Percentiles rank a stretch among this genome's conserved stretches.
Evolutionary conservation across 352 stramenopile genomes (phyloP).

Genomic region (Phytophthora capsici): DNA sequence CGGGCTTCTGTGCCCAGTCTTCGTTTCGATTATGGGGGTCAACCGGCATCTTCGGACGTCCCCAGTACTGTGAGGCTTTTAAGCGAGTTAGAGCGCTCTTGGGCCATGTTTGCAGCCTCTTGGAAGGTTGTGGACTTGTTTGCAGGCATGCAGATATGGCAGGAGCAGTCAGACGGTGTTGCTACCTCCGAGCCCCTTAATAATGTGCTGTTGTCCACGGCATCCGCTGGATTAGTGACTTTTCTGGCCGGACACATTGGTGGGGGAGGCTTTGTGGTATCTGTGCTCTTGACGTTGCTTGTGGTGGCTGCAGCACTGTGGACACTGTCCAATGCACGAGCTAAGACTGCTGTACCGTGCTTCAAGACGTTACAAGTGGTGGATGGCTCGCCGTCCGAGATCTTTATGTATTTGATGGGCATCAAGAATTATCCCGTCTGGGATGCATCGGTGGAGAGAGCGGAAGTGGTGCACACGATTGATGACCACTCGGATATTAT

Average conservation of each 20-base stretch:
- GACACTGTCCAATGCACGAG: conserved; percentile 55
- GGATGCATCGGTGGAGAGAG: conserved; percentile 70
- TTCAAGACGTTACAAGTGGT: conserved; percentile 79
- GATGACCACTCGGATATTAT: conserved; percentile 85
- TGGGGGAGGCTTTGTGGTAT: conserved; percentile 57
- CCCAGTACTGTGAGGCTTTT: conserved; percentile 70
- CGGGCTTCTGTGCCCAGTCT: conserved; percentile 5
- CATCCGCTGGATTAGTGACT: conserved; percentile 57
- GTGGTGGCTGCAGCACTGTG: conserved; percentile 57
- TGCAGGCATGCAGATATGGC: conserved; percentile 71
- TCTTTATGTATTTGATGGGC: conserved; percentile 82
- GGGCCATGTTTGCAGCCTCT: conserved; percentile 71
- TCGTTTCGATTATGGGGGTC: conserved; percentile 11
- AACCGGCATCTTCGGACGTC: conserved; percentile 32
- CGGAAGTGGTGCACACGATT: conserved; percentile 76
- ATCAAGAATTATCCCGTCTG: conserved; percentile 74
- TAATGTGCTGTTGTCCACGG: conserved; percentile 59
- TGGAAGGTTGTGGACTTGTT: conserved; percentile 79
- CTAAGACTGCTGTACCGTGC: conserved; percentile 52
- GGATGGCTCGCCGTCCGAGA: conserved; percentile 65
- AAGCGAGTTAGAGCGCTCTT: conserved; percentile 75
- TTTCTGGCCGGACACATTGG: conserved; percentile 75
- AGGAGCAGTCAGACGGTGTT: conserved; percentile 41
- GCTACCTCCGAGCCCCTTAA: conserved; percentile 58
- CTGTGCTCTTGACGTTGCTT: conserved; percentile 54